phyloP scores from a whole-genome alignment of 257 asterid species.

The Parsonsia alboflavescens region DNA sequence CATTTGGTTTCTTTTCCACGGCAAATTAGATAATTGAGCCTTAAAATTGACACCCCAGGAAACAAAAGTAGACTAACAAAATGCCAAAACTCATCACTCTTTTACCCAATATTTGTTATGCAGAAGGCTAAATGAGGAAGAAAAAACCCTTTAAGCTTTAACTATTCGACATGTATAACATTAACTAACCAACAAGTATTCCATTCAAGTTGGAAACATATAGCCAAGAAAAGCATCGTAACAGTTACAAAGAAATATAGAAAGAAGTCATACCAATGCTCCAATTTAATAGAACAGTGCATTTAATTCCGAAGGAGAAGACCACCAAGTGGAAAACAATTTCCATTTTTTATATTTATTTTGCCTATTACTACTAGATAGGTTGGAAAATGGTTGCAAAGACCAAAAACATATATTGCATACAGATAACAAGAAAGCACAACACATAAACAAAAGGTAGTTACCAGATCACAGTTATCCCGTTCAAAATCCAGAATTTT shows the following conservation, averaged over 20 bases:
- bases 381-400: background rate
- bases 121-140: background rate
- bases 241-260: background rate
- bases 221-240: background rate
- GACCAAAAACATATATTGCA: background rate
- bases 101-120: background rate
- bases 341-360: background rate
- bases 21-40: background rate
- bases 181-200: background rate
- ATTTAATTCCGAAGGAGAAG: background rate
- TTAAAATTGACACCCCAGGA: background rate
- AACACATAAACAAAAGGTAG: background rate
- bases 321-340: background rate
- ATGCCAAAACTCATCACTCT: background rate
- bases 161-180: background rate
- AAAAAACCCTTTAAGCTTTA: background rate
- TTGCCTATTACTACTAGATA: background rate
- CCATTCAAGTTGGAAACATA: background rate
- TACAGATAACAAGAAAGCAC: background rate
- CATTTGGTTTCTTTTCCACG: background rate
- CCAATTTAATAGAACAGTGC: background rate
- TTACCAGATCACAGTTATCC: constrained; percentile 82
- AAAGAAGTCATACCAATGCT: background rate
- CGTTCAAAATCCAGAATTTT: constrained; percentile 95
- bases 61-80: background rate